These are phyloP conservation scores for Penicillium macrosclerotiorum DNA, from an alignment of 495 filamentous ascomycete species.

Conservation along the genomic window DNA sequence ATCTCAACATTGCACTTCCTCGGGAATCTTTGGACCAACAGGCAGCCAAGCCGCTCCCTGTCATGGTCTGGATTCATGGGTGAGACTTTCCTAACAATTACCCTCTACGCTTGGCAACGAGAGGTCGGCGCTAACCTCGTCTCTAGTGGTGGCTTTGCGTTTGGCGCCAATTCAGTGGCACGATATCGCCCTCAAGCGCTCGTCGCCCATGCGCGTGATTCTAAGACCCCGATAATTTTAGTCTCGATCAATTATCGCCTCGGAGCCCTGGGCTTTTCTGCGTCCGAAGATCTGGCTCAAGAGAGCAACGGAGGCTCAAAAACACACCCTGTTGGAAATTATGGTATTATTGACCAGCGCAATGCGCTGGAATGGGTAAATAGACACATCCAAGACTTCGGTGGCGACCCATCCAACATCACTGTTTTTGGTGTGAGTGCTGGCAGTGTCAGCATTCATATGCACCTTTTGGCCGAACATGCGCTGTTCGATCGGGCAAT, in stretches of 20 bases:
- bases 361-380: slow-evolving; percentile 12
- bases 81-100: not conserved
- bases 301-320: not conserved
- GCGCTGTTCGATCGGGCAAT: slow-evolving; percentile 8
- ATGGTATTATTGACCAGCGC: slow-evolving; percentile 6
- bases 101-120: no score
- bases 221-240: slow-evolving; percentile 2
- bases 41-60: no score
- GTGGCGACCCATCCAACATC: slow-evolving; percentile 4
- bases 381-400: slow-evolving; percentile 5
- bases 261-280: slow-evolving; percentile 3
- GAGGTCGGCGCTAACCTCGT: no score
- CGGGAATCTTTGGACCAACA: no score
- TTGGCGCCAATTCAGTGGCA: slow-evolving; percentile 7
- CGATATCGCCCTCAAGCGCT: slow-evolving; percentile 6
- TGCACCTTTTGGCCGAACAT: slow-evolving; percentile 5
- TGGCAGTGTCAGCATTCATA: slow-evolving; percentile 6
- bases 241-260: slow-evolving; percentile 8
- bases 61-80: slow-evolving; percentile 10
- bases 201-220: not conserved
- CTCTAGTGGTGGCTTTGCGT: slow-evolving; percentile 5
- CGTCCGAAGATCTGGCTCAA: not conserved
- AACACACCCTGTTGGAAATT: not conserved
- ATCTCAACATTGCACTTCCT: no score
- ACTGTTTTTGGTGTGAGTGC: slow-evolving; percentile 9